Base-by-base conservation (phyloP, 352 stramenopile genomes). In the Globisporangium solare region DNA sequence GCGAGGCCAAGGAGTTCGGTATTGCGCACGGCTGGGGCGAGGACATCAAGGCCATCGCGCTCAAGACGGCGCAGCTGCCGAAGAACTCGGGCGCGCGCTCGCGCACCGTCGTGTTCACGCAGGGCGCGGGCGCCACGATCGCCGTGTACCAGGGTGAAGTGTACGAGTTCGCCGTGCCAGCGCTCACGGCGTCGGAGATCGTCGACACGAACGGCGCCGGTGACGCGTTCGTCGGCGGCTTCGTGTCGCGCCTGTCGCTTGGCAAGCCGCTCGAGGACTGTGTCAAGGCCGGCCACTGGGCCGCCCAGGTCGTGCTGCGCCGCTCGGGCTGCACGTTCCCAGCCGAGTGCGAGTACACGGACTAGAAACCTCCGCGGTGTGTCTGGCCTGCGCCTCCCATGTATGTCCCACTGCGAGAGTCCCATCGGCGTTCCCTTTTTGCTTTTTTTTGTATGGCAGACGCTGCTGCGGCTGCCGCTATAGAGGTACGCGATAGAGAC, bases 131-230 rank as follows among this genome's bases (percentile, higher is more conserved):
- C 37, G 79, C 87, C 24, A 99, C 97, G 11, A 94, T 99, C 70
- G 96, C 99, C 41, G 97, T 97, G n/a, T 83, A 83, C 64, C 72
- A 98, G 60, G 97, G 97, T 60, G 84, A 91, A 43, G 78, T 99
- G 17, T 86, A 79, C 46, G 77, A 87, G 57, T 99, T 96, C 78
- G 68, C 86, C n/a, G 96, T 99, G 35, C 74, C 76, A 2, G 71
- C 76, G 59, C 77, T 99, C 41, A 68, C 73, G 8, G 81, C 88
- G 49, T 84, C 92, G 37, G 66, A 97, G 46, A 90, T 99, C 35
- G 89, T 99, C n/a, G 97, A 99, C 79, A 99, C 96, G 40, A 99
- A 99, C 75, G 97, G 97, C 49, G 97, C 97, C 18, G 97, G 97
- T 48, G 97, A 99, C 77, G 96, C 97, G 54, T 99, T 99, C 70